Conservation (phyloP, 2,329 filamentous ascomycete species). For the Diaporthe vaccinii region DNA sequence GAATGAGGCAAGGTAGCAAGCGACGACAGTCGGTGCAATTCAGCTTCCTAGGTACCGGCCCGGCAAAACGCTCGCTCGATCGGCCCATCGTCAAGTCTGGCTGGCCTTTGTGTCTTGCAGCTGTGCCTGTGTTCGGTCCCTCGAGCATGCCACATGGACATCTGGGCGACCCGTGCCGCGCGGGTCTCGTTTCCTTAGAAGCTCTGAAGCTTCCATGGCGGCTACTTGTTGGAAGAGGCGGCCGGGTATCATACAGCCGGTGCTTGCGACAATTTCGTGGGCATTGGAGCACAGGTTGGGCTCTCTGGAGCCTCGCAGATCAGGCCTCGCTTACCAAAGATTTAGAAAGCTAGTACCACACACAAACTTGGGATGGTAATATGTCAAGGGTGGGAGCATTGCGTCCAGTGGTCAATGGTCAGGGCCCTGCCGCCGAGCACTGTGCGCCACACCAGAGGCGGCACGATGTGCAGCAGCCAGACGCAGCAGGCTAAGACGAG, state of each 20-base stretch:
- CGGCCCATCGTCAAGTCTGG: slow-evolving; percentile 5
- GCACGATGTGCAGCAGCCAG: slow-evolving; percentile 34
- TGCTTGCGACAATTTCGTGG: not conserved
- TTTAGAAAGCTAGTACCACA: slow-evolving; percentile 29
- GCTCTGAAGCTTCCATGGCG: not conserved
- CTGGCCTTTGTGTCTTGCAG: not conserved
- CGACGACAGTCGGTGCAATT: not conserved
- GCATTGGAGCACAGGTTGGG: not conserved
- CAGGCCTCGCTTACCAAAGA: slow-evolving; percentile 31
- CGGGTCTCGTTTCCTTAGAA: not conserved
- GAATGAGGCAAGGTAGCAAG: slow-evolving; percentile 25
- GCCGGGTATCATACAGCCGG: not conserved
- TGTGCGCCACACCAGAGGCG: slow-evolving; percentile 31
- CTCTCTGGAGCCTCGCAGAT: slow-evolving; percentile 8
- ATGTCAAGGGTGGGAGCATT: slow-evolving; percentile 25
- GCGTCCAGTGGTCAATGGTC: slow-evolving; percentile 3
- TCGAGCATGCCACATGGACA: slow-evolving; percentile 8
- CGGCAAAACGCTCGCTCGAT: not conserved
- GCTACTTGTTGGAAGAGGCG: slow-evolving; percentile 4
- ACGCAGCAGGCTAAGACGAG: slow-evolving; percentile 35
- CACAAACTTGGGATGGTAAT: slow-evolving; percentile 11
- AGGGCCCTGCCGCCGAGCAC: slow-evolving; percentile 29
- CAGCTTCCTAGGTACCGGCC: not conserved
- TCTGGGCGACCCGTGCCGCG: slow-evolving; percentile 10
- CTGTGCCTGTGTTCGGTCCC: not conserved